A percentile compares a stretch with the other conserved stretches of the same genome.
Conservation (phyloP, 257 asterid genomes). For the Solanum stenotomum region DNA sequence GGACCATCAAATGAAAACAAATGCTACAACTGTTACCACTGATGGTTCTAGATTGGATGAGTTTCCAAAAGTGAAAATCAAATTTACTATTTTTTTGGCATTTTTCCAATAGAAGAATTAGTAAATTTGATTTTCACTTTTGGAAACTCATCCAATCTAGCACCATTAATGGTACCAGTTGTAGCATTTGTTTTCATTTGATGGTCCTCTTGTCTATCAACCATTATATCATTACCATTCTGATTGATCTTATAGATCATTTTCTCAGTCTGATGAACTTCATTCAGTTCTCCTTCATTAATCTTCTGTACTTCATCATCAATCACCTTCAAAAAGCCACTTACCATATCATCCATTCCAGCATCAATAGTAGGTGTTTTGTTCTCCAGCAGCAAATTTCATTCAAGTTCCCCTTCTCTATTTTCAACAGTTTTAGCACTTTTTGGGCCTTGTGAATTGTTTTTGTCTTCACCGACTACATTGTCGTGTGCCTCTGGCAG, state of each 20-base stretch:
- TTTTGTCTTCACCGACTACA: neutral
- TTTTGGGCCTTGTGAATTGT: neutral
- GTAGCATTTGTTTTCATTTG: neutral
- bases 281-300: slow-evolving; percentile 3
- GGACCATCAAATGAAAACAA: neutral
- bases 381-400: slow-evolving; percentile 7
- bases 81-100: neutral
- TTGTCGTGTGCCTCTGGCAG: neutral
- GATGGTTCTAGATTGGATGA: slow-evolving; percentile 8
- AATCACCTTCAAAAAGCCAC: slow-evolving; percentile 15
- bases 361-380: slow-evolving; percentile 14
- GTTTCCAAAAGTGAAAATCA: slow-evolving; percentile 5
- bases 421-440: neutral
- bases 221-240: no score
- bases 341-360: slow-evolving; percentile 7
- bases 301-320: slow-evolving; percentile 13
- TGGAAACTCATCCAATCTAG: slow-evolving; percentile 6
- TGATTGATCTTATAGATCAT: no score
- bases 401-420: neutral
- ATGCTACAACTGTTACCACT: neutral
- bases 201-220: neutral
- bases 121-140: slow-evolving; percentile 10
- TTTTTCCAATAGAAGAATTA: slow-evolving; percentile 10
- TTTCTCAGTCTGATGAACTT: neutral
- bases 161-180: neutral